Base-by-base conservation (phyloP, 495 filamentous ascomycete species). In the Penicillium dipodomyicola region DNA sequence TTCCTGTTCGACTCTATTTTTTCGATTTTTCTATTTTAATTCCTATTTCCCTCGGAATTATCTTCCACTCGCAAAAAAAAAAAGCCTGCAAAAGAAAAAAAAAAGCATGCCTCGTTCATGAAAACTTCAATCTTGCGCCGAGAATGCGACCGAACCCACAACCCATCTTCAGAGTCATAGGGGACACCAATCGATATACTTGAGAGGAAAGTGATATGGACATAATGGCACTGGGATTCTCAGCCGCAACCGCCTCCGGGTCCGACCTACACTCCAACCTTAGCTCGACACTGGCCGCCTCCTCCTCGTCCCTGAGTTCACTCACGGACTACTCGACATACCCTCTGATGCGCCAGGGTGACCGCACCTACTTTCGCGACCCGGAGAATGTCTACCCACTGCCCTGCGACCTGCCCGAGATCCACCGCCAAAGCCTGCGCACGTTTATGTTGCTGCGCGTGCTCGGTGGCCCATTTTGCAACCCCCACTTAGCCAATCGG, bases 351-450 rank as follows among this genome's bases (percentile, higher is more conserved):
- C 77, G 82, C 56, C 84, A 87, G 54, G 82, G 90, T 67, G 90
- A 90, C 47, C 86, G 92, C 37, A 87, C 85, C 37, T 96, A 90
- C 69, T 80, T 95, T 58, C 84, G 88, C 59, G 91, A 96, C 64
- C 78, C 81, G 22, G 82, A 84, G 14, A 76, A 88, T 41, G 67
- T 85, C 12, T 96, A 97, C 62, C 91, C 90, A 33, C 75, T 97
- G 15, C 93, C 93, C 54, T 88, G 90, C 72, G 93, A 96, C 76
- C 80, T 96, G 30, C 77, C 85, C 48, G 93, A 96, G 72, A 79
- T 96, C 57, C 91, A 96, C 68, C 81, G 92, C 42, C 93, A 97
- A 68, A 90, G 84, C 54, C 79, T 96, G 53, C 84, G 89, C 56
- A 94, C 92, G 10, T 77, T 92, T 58, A 83, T 96, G 64, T 79